A percentile compares a stretch with the other conserved stretches of the same genome.
Evolutionary conservation across 192 early-diverging fungal species (phyloP).

Genomic region (Dispira parvispora): DNA sequence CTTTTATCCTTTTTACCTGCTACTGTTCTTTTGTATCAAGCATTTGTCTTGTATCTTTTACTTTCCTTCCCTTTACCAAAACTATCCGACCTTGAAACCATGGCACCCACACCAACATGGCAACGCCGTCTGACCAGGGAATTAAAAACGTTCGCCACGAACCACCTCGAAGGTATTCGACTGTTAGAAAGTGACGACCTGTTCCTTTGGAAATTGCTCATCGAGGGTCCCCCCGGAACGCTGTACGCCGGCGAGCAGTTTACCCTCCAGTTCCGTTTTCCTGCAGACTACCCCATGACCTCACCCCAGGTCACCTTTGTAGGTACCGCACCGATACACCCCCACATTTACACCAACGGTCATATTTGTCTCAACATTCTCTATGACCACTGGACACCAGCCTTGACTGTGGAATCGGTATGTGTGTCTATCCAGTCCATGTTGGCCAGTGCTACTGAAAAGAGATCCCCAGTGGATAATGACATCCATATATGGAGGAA

Average conservation of each 20-base stretch:
- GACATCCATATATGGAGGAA: not conserved
- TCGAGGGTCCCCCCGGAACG: slow-evolving; percentile 46
- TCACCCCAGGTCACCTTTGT: slow-evolving; percentile 54
- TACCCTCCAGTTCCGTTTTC: slow-evolving; percentile 48
- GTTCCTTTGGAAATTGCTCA: slow-evolving; percentile 41
- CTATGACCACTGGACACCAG: slow-evolving; percentile 87
- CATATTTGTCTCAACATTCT: slow-evolving; percentile 94
- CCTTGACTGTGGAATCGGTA: slow-evolving; percentile 72
- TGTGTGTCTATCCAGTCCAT: slow-evolving; percentile 85
- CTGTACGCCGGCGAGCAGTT: slow-evolving; percentile 38
- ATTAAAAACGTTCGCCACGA: not conserved
- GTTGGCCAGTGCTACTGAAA: slow-evolving; percentile 71
- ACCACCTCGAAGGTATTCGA: not conserved
- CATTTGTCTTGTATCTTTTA: too few species aligned
- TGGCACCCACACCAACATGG: not conserved
- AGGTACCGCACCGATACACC: slow-evolving; percentile 45
- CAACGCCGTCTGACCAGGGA: not conserved
- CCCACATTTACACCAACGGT: slow-evolving; percentile 81
- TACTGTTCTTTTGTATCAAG: too few species aligned
- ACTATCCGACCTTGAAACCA: too few species aligned
- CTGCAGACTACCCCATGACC: slow-evolving; percentile 53
- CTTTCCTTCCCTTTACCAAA: too few species aligned
- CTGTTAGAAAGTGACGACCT: slow-evolving; percentile 15
- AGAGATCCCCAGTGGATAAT: slow-evolving; percentile 22
- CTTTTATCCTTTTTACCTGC: too few species aligned